These are phyloP conservation scores for Arthroderma uncinatum DNA, from an alignment of 2,329 filamentous ascomycete genomes.

Conservation along the genomic window DNA sequence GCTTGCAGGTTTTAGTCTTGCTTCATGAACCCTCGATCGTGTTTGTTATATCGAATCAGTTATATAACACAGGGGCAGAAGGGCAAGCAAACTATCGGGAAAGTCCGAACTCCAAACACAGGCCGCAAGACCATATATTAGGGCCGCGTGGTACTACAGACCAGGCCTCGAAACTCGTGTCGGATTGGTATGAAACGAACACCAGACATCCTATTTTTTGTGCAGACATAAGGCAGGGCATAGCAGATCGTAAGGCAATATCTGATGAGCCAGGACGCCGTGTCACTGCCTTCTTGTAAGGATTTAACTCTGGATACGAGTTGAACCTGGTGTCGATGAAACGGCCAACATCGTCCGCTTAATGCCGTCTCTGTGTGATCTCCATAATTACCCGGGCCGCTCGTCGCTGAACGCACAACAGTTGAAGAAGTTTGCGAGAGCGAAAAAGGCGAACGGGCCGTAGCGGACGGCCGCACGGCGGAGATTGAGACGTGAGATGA, in stretches of 20 bases:
- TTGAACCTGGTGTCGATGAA: neutral
- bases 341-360: neutral
- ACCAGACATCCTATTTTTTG: neutral
- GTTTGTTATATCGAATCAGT: neutral
- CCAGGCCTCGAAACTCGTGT: neutral
- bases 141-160: neutral
- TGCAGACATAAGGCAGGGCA: neutral
- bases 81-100: constrained; percentile 1
- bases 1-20: too few species aligned
- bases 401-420: neutral
- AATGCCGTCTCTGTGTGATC: neutral
- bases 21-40: neutral
- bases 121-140: neutral
- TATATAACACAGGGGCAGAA: neutral
- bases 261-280: neutral
- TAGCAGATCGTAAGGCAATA: neutral
- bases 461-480: neutral
- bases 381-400: neutral
- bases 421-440: neutral
- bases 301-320: too few species aligned
- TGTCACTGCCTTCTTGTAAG: too few species aligned
- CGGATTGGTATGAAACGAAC: neutral
- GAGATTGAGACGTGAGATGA: neutral
- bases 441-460: neutral
- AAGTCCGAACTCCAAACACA: neutral